Conservation (phyloP, 345 rosid genomes). For the Linum tenue region DNA sequence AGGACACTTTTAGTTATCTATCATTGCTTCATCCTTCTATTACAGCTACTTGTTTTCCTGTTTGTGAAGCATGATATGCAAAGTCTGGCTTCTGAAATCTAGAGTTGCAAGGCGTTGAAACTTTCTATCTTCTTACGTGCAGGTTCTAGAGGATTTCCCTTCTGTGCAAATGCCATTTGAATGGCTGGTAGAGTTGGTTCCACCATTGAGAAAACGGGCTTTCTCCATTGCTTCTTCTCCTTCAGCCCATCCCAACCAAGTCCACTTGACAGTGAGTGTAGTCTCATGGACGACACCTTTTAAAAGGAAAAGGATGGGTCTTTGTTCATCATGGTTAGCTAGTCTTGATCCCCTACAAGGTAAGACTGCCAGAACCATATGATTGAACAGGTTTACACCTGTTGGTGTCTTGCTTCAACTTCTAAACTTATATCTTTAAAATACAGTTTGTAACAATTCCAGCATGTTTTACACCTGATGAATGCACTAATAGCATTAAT, state of each 20-base stretch:
- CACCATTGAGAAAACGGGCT: slow-evolving; percentile 69
- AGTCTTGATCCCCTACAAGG: slow-evolving; percentile 62
- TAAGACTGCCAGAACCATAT: slow-evolving; percentile 8
- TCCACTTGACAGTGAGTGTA: slow-evolving; percentile 72
- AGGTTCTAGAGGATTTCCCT: slow-evolving; percentile 93
- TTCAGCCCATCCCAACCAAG: slow-evolving; percentile 67
- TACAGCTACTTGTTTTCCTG: neutral
- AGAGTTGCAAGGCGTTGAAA: slow-evolving; percentile 10
- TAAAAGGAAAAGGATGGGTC: slow-evolving; percentile 64
- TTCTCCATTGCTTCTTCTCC: slow-evolving; percentile 89
- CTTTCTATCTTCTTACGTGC: neutral
- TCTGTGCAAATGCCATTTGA: slow-evolving; percentile 88
- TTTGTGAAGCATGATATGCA: neutral
- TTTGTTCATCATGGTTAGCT: slow-evolving; percentile 89
- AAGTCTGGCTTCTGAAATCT: neutral
- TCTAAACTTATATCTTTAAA: neutral
- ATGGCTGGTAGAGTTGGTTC: slow-evolving; percentile 91
- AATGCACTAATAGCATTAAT: neutral
- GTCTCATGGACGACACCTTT: slow-evolving; percentile 86
- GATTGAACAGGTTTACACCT: neutral
- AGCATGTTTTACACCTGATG: neutral
- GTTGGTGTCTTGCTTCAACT: neutral
- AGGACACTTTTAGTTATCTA: no score
- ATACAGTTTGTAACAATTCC: neutral
- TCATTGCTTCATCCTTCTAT: no score